Base-by-base conservation (phyloP, 371 early-diverging fungal species). In the Mortierella sp. region DNA sequence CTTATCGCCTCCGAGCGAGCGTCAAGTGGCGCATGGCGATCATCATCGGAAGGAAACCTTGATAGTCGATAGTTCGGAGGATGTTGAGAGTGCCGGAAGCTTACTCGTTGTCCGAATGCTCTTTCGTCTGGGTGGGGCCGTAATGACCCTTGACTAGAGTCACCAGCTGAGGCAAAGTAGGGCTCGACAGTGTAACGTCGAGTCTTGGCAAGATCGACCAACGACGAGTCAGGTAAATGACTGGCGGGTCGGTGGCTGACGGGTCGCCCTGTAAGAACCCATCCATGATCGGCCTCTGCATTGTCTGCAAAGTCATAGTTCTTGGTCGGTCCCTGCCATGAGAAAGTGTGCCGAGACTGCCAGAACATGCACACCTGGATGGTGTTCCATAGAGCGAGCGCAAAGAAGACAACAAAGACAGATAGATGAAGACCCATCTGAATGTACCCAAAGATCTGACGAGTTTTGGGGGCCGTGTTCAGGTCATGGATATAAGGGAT, bases 351-450 rank as follows among this genome's bases (percentile, higher is more conserved):
- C 38, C 83, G 74, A 19, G 80, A 54, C 50, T 63, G 72, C 82
- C 83, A 86, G 73, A 86, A 82, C 73, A 86, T 63, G 65, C 78
- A 19, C 42, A 82, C 76, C 58, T 82, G 78, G 45, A 86, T 86
- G 1, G 83, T 86, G 71, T 86, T 86, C 87, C 87, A 86, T 8
- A 76, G 77, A 24, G 75, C 52, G 16, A 86, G 73, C 13, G 87
- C 87, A 80, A 86, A 80, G 78, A 86, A 80, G 74, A 86, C 80
- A 50, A 86, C 78, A 31, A 82, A 78, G 19, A 78, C 80, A 1
- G 78, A 47, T 3, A 86, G 73, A 38, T 86, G 87, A 31, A 86
- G 74, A 21, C 80, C 82, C 80, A 86, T 80, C 50, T 86, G 87
- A 21, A 76, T 71, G 16, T 86, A 86, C 1, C 78, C 87, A 78